Conservation (phyloP, 2,329 filamentous ascomycete genomes). For the Cadophora gregata region DNA sequence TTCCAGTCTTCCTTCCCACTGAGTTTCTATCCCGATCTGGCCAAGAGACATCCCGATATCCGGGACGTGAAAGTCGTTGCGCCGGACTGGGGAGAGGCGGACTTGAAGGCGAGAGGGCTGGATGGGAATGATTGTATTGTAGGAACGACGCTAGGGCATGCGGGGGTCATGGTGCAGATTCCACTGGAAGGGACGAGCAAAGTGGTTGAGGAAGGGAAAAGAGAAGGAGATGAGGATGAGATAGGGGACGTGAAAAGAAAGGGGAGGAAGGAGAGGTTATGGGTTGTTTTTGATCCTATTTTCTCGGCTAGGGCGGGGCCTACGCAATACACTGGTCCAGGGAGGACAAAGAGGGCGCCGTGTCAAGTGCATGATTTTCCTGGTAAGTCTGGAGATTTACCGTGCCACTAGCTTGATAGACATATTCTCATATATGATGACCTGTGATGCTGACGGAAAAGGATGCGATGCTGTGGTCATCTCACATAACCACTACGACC, state of each 20-base stretch:
- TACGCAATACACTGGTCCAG: slow-evolving; percentile 58
- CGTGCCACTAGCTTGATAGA: too few relatives aligned
- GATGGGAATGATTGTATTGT: slow-evolving; percentile 31
- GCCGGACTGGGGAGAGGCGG: slow-evolving; percentile 34
- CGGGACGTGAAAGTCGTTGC: slow-evolving; percentile 32
- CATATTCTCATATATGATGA: too few relatives aligned
- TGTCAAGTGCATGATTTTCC: slow-evolving; percentile 80
- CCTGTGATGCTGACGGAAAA: slow-evolving; percentile 14
- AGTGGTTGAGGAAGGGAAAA: background rate
- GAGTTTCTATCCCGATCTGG: slow-evolving; percentile 28
- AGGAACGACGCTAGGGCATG: slow-evolving; percentile 36
- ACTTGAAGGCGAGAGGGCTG: slow-evolving; percentile 26
- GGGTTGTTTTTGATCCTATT: slow-evolving; percentile 37
- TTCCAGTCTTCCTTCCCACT: slow-evolving; percentile 29
- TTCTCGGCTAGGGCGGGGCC: slow-evolving; percentile 35
- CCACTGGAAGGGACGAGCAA: slow-evolving; percentile 26
- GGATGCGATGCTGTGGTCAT: slow-evolving; percentile 72
- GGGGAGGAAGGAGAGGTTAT: slow-evolving; percentile 29
- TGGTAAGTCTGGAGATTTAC: slow-evolving; percentile 37
- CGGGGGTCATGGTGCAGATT: slow-evolving; percentile 31
- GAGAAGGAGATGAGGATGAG: too few relatives aligned
- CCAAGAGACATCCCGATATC: slow-evolving; percentile 25
- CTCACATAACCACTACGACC: slow-evolving; percentile 92
- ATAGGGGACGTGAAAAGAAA: too few relatives aligned
- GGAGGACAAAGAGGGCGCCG: slow-evolving; percentile 76